A percentile compares a stretch with the other conserved stretches of the same genome.
phyloP scores from a whole-genome alignment of 495 filamentous ascomycete species.

The Penicillium desertorum region DNA sequence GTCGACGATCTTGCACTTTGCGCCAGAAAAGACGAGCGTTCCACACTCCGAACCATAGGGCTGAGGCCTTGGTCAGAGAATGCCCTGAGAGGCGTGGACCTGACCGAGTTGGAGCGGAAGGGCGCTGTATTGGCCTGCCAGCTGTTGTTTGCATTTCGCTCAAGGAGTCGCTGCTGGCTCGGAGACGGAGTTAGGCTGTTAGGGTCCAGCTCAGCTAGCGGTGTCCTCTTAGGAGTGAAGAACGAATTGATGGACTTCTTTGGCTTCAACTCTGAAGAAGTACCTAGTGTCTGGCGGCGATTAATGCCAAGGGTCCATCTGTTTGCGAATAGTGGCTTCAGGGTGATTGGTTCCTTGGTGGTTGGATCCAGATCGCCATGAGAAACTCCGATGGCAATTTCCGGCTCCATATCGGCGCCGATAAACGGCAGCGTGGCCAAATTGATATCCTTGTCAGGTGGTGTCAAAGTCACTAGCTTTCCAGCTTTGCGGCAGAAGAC shows the following conservation, averaged over 20 bases:
- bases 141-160: constrained; percentile 51
- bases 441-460: constrained; percentile 58
- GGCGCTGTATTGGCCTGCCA: constrained; percentile 53
- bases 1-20: constrained; percentile 44
- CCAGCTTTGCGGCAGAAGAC: constrained; percentile 80
- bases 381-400: constrained; percentile 75
- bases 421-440: constrained; percentile 73
- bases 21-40: constrained; percentile 47
- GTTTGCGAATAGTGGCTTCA: constrained; percentile 32
- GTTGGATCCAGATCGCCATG: constrained; percentile 83
- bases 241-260: constrained; percentile 70
- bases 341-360: constrained; percentile 69
- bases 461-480: constrained; percentile 69
- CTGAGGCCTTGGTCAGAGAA: constrained; percentile 39
- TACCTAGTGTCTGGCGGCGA: constrained; percentile 45
- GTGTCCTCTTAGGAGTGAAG: constrained; percentile 73
- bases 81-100: constrained; percentile 40
- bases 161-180: constrained; percentile 61
- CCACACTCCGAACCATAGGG: constrained; percentile 43
- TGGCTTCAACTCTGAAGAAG: constrained; percentile 58
- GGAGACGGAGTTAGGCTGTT: constrained; percentile 77
- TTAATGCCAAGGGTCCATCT: constrained; percentile 32
- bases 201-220: constrained; percentile 81
- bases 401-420: constrained; percentile 65
- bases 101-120: constrained; percentile 29